These are phyloP conservation scores for Hanseniaspora occidentalis DNA, from an alignment of 805 yeast genomes.

Conservation along the genomic window DNA sequence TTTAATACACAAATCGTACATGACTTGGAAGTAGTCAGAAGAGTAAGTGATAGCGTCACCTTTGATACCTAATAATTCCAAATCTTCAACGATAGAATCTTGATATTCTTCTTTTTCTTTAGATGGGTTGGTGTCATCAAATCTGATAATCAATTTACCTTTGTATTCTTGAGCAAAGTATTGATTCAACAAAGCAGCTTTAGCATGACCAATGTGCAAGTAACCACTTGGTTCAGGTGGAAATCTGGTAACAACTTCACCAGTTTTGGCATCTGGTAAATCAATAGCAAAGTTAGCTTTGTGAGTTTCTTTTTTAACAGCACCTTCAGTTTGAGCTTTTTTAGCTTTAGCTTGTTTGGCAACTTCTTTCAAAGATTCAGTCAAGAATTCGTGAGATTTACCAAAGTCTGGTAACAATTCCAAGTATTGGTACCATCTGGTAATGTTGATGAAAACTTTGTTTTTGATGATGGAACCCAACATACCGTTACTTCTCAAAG, in stretches of 20 bases:
- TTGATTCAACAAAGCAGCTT: constrained; percentile 93
- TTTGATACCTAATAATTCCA: constrained; percentile 78
- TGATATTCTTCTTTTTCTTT: constrained; percentile 94
- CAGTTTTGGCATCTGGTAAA: constrained; percentile 80
- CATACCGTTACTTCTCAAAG: constrained; percentile 81
- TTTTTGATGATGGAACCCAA: constrained; percentile 84
- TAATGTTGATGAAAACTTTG: constrained; percentile 70
- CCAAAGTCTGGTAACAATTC: constrained; percentile 60
- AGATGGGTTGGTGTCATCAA: constrained; percentile 96
- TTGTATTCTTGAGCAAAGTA: constrained; percentile 92
- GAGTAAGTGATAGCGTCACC: constrained; percentile 84
- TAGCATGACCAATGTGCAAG: constrained; percentile 96
- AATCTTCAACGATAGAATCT: constrained; percentile 87
- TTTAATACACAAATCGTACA: constrained; percentile 78
- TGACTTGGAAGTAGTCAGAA: constrained; percentile 82
- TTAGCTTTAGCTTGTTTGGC: constrained; percentile 58
- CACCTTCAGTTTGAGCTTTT: constrained; percentile 16
- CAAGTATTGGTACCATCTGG: constrained; percentile 84
- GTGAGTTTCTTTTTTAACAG: constrained; percentile 63
- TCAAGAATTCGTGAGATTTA: constrained; percentile 50
- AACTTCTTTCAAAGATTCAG: constrained; percentile 58
- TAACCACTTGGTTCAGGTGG: constrained; percentile 99
- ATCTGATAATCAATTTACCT: constrained; percentile 92
- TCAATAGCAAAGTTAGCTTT: constrained; percentile 94
- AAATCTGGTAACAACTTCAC: constrained; percentile 96